Evolutionary conservation across 352 stramenopile species (phyloP), one percentile per base, ranked within the genome.

Genomic region (Pythium volutum): DNA sequence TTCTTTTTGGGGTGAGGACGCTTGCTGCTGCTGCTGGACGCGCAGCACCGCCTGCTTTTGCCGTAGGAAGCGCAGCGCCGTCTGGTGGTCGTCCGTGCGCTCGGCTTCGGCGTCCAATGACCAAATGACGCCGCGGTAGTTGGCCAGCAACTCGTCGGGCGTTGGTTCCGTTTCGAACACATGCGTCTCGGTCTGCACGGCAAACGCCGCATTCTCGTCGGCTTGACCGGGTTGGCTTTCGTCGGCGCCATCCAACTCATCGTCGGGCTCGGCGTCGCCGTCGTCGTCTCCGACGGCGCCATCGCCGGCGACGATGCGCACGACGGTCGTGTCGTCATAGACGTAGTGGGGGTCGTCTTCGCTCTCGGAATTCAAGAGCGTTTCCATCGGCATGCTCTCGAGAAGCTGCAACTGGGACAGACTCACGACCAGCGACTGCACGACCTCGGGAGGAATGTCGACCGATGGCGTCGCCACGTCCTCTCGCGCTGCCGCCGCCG

Each of bases 351-450:
- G 50, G 9, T 62, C 36, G 26, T 56, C 15, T 36, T 70, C 64
- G 12, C 38, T 63, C 22, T 11, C 25, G 6, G 57, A 15, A 11
- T 8, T 46, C 15, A 70, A 14, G 7, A 70, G 50, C 36, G 38
- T 57, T 31, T 66, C 64, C 9, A 70, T 62, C 16, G 57, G 46
- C 36, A 63, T 42, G 23, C 29, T 41, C 15, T 63, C 59, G n/a
- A 67, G 39, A 47, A 67, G 39, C 38, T 67, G 55, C 14, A 70
- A 34, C 46, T 70, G 64, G 46, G 57, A 62, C 34, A 67, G 60
- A 57, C 52, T 62, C 60, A 67, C 60, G 31, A 58, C 52, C 16
- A 67, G 60, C 42, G 52, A 62, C n/a, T 67, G 60, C 25, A 58
- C 52, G 34, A 67, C 46, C 34, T 67, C 60, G 1, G 52, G 60